Base-by-base conservation (phyloP, 192 early-diverging fungal species). In the Ambispora gerdemannii region DNA sequence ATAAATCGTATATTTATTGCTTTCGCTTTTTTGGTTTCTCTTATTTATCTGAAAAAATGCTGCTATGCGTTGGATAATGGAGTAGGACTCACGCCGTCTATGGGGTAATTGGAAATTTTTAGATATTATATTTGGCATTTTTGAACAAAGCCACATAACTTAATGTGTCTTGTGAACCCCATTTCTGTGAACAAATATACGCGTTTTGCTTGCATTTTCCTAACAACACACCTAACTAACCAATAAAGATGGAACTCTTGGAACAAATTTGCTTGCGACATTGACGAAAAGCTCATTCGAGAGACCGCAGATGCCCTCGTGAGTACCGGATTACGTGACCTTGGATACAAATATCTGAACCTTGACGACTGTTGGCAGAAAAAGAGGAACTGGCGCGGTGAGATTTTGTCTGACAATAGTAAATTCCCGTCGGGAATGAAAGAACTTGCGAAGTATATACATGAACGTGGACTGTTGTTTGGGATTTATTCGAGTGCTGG, bases 321-420 rank as follows among this genome's bases (percentile, higher is more conserved):
- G 20, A 35, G 61, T 4, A 67, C 76, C 32, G 80, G 78, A 4
- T 74, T 86, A 11, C 38, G 75, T 3, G 67, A 59, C 28, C 76
- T 80, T 0, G 87, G 87, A 0, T 88, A 88, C 64, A 56, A 79
- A 24, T 83, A 84, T 53, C 70, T 88, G 43, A 82, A 80, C 32
- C 59, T 88, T n/a, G 85, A 85, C 55, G 83, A 87, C 32, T 88
- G 86, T 67, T 88, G 86, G 86, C 25, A 74, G 70, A 69, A 72
- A 74, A 6, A 74, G 81, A 2, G 75, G 80, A 50, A 58, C 60
- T 0, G 53, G 51, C 0, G 78, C 72, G 0, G 43, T 2, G 66
- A 73, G 7, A 64, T 81, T 22, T 72, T 77, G 2, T 52, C 63
- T 30, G 81, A 88, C 68, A 63, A 65, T 10, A 69, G 38, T 2